These are phyloP conservation scores for Alternaria dauci DNA, from an alignment of 2,329 filamentous ascomycete species.

Conservation along the genomic window DNA sequence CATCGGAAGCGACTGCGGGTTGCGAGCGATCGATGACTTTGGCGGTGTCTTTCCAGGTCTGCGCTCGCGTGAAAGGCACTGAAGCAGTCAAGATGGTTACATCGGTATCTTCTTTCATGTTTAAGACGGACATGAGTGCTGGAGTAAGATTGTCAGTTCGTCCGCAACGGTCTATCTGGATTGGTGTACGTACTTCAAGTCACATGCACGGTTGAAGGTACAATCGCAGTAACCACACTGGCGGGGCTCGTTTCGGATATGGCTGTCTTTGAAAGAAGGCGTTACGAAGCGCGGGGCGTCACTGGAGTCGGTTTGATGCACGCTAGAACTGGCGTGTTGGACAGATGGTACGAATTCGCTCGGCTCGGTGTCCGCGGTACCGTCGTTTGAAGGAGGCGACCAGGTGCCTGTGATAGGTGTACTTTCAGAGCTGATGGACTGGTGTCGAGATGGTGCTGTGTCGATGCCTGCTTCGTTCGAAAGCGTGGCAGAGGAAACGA, in stretches of 20 bases:
- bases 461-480: not conserved
- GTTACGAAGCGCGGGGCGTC: too few relatives aligned
- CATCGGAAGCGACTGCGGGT: not conserved
- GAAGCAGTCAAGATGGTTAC: not conserved
- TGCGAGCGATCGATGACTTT: not conserved
- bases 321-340: not conserved
- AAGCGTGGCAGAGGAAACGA: not conserved
- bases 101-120: not conserved
- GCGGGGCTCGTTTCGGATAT: not conserved
- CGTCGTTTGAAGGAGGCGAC: not conserved
- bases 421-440: not conserved
- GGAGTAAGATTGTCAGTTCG: not conserved
- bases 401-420: not conserved
- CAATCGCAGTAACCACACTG: not conserved
- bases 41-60: not conserved
- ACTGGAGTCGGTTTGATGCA: too few relatives aligned
- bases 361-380: not conserved
- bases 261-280: too few relatives aligned
- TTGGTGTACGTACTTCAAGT: slow-evolving; percentile 1
- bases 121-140: not conserved
- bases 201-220: not conserved
- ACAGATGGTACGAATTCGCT: not conserved
- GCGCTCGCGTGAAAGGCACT: not conserved
- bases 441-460: not conserved
- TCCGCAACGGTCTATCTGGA: not conserved